Base-by-base conservation (phyloP, 2,329 filamentous ascomycete genomes). In the Chrysoporthe austroafricana region DNA sequence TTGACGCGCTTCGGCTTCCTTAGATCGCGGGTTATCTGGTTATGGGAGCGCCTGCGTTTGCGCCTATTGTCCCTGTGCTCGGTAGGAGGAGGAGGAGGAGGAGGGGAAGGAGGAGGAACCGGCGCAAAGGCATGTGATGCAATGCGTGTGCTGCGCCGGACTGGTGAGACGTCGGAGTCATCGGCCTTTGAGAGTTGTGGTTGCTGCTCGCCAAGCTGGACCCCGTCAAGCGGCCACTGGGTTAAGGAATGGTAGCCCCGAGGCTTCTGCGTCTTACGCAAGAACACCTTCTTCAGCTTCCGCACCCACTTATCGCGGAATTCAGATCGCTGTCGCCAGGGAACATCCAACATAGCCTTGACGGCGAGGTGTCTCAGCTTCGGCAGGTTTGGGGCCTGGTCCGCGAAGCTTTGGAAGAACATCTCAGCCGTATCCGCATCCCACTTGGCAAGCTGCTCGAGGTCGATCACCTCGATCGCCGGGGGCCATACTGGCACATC, bases 261-360 rank as follows among this genome's bases (percentile, higher is more conserved):
- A 70, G 70, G 54, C 64, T 73, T 70, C 8, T 68, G 43, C 46
- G 63, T 34, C 16, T 72, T 71, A 18, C 87, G 82, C 61, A 89
- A 83, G 73, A 93, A 94, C 2, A 93, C 85, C 14, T 82, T 83
- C 66, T 88, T 85, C 63, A 97, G 81, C 70, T 84, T 89, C n/a
- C 86, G 83, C 62, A 89, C 89, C 92, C 94, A 97, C 71, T 88
- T 86, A 71, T 91, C 88, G 50, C 94, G 87, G 74, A 97, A 90
- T n/a, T 85, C 85, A 21, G 91, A 91, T 54, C 95, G 88, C 74
- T 93, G 88, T 70, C 93, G 90, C 92, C 94, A 97, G 13, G 91
- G 89, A 58, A 89, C 86, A 74, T 94, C 88, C 60, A 97, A 82
- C 77, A 93, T 95, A 1, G 91, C 90, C 73, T 90, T 92, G 71